A percentile compares a stretch with the other conserved stretches of the same genome.
Conservation (phyloP, 2,329 filamentous ascomycete species). For the Didymella lethalis region DNA sequence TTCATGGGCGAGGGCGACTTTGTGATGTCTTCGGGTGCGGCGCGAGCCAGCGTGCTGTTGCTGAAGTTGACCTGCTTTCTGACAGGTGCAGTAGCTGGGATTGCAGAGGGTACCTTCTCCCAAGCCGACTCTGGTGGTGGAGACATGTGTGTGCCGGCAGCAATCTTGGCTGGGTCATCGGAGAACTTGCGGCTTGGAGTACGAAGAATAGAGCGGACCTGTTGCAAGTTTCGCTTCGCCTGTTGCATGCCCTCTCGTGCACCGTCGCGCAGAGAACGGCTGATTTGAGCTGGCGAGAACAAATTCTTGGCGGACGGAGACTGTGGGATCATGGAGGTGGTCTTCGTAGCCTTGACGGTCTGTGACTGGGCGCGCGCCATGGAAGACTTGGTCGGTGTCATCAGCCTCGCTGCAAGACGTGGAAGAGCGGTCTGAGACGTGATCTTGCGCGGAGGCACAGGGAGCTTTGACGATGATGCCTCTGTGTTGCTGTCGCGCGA, state of each 20-base stretch:
- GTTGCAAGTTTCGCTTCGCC: slow-evolving; percentile 58
- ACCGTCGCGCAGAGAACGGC: slow-evolving; percentile 48
- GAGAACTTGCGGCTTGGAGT: slow-evolving; percentile 66
- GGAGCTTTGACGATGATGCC: slow-evolving; percentile 19
- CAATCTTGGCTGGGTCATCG: slow-evolving; percentile 65
- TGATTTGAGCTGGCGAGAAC: slow-evolving; percentile 43
- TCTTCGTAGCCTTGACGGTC: slow-evolving; percentile 59
- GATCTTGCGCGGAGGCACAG: slow-evolving; percentile 40
- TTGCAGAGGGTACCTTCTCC: slow-evolving; percentile 62
- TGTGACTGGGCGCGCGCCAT: slow-evolving; percentile 64
- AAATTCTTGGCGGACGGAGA: slow-evolving; percentile 64
- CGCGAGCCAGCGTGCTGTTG: slow-evolving; percentile 66
- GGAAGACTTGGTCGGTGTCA: slow-evolving; percentile 82
- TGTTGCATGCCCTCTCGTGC: slow-evolving; percentile 48
- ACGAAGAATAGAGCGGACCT: slow-evolving; percentile 71
- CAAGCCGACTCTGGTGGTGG: slow-evolving; percentile 50
- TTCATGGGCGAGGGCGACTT: slow-evolving; percentile 50
- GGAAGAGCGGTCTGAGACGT: slow-evolving; percentile 52
- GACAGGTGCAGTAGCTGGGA: slow-evolving; percentile 71
- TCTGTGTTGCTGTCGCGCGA: slow-evolving; percentile 51
- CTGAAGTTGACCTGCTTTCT: slow-evolving; percentile 87
- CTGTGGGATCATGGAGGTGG: slow-evolving; percentile 63
- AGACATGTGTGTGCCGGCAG: slow-evolving; percentile 66
- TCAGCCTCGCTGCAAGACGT: slow-evolving; percentile 60
- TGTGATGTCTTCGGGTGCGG: slow-evolving; percentile 36